phyloP scores from a whole-genome alignment of 495 filamentous ascomycete genomes.

The Xylaria nigripes region DNA sequence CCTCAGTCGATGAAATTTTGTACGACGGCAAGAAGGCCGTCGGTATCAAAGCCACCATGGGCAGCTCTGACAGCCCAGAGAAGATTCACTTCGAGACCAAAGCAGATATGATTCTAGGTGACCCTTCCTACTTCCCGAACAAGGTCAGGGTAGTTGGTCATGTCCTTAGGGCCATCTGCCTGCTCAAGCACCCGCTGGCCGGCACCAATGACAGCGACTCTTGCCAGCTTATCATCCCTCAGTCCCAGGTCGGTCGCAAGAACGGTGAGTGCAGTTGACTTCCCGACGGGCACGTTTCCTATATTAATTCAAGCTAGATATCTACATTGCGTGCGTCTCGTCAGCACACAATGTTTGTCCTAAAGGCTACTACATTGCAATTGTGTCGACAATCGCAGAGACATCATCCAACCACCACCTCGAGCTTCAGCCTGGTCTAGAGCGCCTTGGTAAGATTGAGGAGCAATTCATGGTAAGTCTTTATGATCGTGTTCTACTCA shows the following conservation, averaged over 20 bases:
- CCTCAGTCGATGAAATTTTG: slow-evolving; percentile 76
- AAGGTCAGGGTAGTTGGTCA: slow-evolving; percentile 83
- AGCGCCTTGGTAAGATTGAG: slow-evolving; percentile 86
- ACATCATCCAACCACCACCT: slow-evolving; percentile 84
- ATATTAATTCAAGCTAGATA: slow-evolving; percentile 50
- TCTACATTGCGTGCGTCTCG: slow-evolving; percentile 96
- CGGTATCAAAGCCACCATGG: slow-evolving; percentile 96
- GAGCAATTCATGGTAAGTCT: slow-evolving; percentile 80
- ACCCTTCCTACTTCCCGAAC: slow-evolving; percentile 91
- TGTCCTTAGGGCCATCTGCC: slow-evolving; percentile 91
- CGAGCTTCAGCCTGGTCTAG: slow-evolving; percentile 88
- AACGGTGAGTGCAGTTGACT: slow-evolving; percentile 55
- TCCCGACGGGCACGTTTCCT: not conserved
- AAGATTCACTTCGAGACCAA: slow-evolving; percentile 75
- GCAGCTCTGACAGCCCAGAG: slow-evolving; percentile 72
- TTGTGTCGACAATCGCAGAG: slow-evolving; percentile 96
- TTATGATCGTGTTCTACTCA: not conserved
- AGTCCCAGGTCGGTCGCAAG: slow-evolving; percentile 90
- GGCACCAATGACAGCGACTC: slow-evolving; percentile 84
- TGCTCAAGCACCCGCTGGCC: slow-evolving; percentile 88
- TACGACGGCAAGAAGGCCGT: slow-evolving; percentile 74
- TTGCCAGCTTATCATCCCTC: slow-evolving; percentile 92
- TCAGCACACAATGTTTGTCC: slow-evolving; percentile 97
- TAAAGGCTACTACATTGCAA: slow-evolving; percentile 97
- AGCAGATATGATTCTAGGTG: slow-evolving; percentile 90